phyloP scores from a whole-genome alignment of 192 early-diverging fungal genomes.

The Coemansia sp. region DNA sequence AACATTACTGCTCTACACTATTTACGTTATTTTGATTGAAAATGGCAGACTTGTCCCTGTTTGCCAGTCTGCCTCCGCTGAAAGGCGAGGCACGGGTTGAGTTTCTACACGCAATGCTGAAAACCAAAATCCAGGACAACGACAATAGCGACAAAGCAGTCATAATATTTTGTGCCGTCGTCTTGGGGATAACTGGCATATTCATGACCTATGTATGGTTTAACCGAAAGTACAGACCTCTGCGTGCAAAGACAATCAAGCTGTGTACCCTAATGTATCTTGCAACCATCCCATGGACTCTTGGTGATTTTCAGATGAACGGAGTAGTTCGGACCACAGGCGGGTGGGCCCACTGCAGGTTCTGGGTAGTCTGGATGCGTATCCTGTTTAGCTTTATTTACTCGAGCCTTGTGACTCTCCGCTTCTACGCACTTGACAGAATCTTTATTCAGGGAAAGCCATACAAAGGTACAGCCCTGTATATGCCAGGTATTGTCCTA shows the following conservation, averaged over 20 bases:
- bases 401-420: slow-evolving; percentile 16
- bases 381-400: slow-evolving; percentile 17
- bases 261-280: slow-evolving; percentile 33
- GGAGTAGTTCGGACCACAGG: slow-evolving; percentile 11
- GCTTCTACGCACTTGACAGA: slow-evolving; percentile 23
- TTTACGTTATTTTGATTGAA: too few species aligned
- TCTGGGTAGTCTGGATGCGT: slow-evolving; percentile 37
- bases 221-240: slow-evolving; percentile 25
- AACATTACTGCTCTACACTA: neutral
- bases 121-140: neutral
- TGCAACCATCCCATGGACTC: slow-evolving; percentile 9
- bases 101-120: slow-evolving; percentile 11
- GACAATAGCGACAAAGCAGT: slow-evolving; percentile 16
- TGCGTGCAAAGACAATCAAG: slow-evolving; percentile 25
- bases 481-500: slow-evolving; percentile 7
- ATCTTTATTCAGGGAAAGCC: slow-evolving; percentile 33
- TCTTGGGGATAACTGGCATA: slow-evolving; percentile 10
- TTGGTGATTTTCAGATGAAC: slow-evolving; percentile 30
- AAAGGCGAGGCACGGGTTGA: slow-evolving; percentile 16
- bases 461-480: slow-evolving; percentile 21
- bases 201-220: slow-evolving; percentile 22
- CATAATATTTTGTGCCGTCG: neutral
- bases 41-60: slow-evolving; percentile 5
- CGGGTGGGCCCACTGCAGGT: slow-evolving; percentile 18
- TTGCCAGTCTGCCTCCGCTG: slow-evolving; percentile 22